Conservation (phyloP, 2,329 filamentous ascomycete species). For the Epichloe elymi region DNA sequence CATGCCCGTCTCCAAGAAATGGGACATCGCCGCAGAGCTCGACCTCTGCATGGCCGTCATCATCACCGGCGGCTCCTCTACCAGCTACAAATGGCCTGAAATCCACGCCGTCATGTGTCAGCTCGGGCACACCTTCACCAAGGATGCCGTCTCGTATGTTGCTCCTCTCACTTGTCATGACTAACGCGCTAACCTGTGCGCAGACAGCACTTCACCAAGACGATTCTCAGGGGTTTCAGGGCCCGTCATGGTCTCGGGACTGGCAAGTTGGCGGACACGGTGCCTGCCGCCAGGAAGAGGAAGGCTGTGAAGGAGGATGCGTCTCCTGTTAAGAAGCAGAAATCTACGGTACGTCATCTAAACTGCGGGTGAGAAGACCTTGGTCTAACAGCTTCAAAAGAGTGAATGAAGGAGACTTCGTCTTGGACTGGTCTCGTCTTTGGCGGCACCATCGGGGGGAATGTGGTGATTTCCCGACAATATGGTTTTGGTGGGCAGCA, state of each 20-base stretch:
- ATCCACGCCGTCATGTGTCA: conserved; percentile 18
- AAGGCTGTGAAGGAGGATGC: neutral
- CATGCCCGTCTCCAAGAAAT: conserved; percentile 22
- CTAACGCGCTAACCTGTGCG: neutral
- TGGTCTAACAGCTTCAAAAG: too few species aligned
- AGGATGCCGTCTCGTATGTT: conserved; percentile 26
- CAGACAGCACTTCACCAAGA: conserved; percentile 28
- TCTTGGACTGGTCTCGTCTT: too few species aligned
- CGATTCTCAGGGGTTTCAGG: conserved; percentile 23
- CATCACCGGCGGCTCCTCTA: conserved; percentile 10
- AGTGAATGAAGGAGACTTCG: too few species aligned
- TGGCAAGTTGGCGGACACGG: conserved; percentile 1
- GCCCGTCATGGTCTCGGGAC: conserved; percentile 11
- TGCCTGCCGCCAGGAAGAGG: conserved; percentile 7
- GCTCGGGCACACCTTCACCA: conserved; percentile 23
- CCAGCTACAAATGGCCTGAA: conserved; percentile 20
- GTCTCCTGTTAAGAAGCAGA: neutral
- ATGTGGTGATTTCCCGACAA: too few species aligned
- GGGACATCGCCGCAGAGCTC: conserved; percentile 22
- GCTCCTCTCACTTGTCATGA: neutral
- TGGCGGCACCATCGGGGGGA: too few species aligned
- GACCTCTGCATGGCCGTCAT: conserved; percentile 26
- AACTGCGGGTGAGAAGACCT: too few species aligned
- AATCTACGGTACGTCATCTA: neutral
- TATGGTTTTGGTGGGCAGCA: too few species aligned